Percentiles rank a stretch among this genome's conserved stretches.
Evolutionary conservation across 2,329 filamentous ascomycete species (phyloP).

Genomic region (Aspergillus amoenus): DNA sequence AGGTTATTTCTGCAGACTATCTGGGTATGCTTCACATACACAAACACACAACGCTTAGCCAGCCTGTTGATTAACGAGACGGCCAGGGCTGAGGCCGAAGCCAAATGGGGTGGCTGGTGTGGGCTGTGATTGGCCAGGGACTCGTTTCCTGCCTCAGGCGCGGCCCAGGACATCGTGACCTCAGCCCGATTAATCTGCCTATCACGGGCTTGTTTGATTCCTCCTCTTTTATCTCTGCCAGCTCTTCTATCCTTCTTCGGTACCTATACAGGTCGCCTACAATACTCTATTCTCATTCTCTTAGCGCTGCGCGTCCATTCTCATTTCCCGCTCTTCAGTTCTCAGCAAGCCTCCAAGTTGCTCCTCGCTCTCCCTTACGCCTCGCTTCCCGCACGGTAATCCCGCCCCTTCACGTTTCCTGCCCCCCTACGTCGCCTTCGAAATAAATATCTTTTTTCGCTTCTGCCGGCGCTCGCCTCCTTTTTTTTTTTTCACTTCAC

Average conservation of each 20-base stretch:
- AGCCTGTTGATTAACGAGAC: neutral
- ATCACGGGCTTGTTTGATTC: neutral
- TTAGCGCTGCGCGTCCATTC: constrained; percentile 9
- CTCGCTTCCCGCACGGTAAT: constrained; percentile 10
- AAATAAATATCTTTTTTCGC: constrained; percentile 4
- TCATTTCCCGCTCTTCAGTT: constrained; percentile 4
- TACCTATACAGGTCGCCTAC: neutral
- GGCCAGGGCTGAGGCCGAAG: neutral
- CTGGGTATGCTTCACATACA: neutral
- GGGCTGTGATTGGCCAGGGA: constrained; percentile 13
- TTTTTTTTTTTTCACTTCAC: neutral
- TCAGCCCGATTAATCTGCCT: constrained; percentile 13
- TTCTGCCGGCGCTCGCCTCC: neutral
- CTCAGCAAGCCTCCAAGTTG: neutral
- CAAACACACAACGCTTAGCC: neutral
- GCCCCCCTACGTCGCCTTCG: constrained; percentile 13
- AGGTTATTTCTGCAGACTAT: neutral
- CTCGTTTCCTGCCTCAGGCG: constrained; percentile 14
- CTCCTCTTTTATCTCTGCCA: constrained; percentile 6
- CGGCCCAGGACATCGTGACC: constrained; percentile 1
- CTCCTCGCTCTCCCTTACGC: constrained; percentile 17
- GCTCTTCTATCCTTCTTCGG: neutral
- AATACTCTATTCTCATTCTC: neutral
- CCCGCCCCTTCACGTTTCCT: constrained; percentile 12
- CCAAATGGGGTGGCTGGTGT: constrained; percentile 17